Conservation (phyloP, 805 yeast genomes). For the Wickerhamomyces rabaulensis region DNA sequence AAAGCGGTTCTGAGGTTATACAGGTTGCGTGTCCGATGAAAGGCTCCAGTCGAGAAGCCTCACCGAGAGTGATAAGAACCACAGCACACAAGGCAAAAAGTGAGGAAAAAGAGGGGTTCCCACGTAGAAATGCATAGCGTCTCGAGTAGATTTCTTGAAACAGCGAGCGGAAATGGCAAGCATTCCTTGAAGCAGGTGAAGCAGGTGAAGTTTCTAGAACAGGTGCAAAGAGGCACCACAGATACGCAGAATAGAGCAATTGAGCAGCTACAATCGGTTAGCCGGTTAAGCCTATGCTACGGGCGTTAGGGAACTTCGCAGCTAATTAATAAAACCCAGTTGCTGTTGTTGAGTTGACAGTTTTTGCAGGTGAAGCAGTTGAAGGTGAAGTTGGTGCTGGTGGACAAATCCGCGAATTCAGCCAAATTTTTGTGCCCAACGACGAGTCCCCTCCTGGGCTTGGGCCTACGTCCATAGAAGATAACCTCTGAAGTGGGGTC, state of each 20-base stretch:
- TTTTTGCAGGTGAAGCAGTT: conserved; percentile 12
- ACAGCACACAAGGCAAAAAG: neutral
- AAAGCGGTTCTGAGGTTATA: neutral
- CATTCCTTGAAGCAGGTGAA: neutral
- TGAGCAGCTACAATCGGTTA: neutral
- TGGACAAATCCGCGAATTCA: neutral
- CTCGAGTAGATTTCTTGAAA: neutral
- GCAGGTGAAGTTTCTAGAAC: neutral
- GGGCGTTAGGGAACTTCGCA: neutral
- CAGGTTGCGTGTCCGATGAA: neutral
- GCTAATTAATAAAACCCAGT: neutral
- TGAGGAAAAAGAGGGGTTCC: neutral
- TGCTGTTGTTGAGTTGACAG: neutral
- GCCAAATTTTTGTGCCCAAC: neutral
- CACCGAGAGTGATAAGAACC: neutral
- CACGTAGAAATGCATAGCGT: neutral
- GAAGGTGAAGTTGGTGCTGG: conserved; percentile 5
- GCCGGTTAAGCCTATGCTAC: too few relatives aligned
- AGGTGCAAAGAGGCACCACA: neutral
- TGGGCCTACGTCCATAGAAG: neutral
- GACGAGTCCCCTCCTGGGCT: neutral
- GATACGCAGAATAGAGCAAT: neutral
- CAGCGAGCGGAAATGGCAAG: neutral
- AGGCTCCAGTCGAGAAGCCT: neutral
- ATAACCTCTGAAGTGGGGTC: neutral